These are phyloP conservation scores for Gamsiella multidivaricata DNA, from an alignment of 192 early-diverging fungal species.

Conservation along the genomic window DNA sequence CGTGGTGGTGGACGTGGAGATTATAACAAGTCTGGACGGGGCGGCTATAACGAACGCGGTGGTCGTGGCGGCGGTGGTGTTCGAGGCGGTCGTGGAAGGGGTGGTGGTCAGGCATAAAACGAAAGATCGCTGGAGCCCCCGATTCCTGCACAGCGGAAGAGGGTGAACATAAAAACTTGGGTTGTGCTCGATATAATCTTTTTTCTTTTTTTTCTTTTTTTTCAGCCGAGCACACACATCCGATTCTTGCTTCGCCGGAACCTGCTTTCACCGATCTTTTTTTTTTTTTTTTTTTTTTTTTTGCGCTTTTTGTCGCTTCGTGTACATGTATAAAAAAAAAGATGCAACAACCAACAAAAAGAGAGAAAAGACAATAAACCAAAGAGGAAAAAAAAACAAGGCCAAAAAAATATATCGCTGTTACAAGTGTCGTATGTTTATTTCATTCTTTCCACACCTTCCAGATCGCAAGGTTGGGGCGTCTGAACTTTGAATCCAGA, in stretches of 20 bases:
- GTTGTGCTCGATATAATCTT: no score
- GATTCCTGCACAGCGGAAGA: not conserved
- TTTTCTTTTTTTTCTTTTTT: not conserved
- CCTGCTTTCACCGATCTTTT: not conserved
- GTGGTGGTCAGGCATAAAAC: slow-evolving; percentile 45
- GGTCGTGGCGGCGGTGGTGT: slow-evolving; percentile 47
- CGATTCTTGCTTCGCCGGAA: no score
- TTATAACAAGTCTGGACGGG: slow-evolving; percentile 48
- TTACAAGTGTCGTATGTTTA: not conserved
- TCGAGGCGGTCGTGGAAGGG: slow-evolving; percentile 42
- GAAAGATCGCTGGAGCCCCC: not conserved
- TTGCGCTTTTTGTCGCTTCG: not conserved
- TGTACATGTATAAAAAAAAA: slow-evolving; percentile 26
- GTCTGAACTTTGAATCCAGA: slow-evolving; percentile 32
- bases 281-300: not conserved
- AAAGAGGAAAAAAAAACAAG: slow-evolving; percentile 12
- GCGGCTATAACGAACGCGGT: slow-evolving; percentile 47
- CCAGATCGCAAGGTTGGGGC: slow-evolving; percentile 38
- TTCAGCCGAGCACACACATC: no score
- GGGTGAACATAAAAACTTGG: no score
- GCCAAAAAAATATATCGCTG: not conserved
- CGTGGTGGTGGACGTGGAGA: slow-evolving; percentile 60
- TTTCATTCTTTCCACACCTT: slow-evolving; percentile 37
- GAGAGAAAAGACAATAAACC: slow-evolving; percentile 5
- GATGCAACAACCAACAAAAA: slow-evolving; percentile 15